Evolutionary conservation across 2,329 filamentous ascomycete species (phyloP).

Genomic region (Claviceps sp.): DNA sequence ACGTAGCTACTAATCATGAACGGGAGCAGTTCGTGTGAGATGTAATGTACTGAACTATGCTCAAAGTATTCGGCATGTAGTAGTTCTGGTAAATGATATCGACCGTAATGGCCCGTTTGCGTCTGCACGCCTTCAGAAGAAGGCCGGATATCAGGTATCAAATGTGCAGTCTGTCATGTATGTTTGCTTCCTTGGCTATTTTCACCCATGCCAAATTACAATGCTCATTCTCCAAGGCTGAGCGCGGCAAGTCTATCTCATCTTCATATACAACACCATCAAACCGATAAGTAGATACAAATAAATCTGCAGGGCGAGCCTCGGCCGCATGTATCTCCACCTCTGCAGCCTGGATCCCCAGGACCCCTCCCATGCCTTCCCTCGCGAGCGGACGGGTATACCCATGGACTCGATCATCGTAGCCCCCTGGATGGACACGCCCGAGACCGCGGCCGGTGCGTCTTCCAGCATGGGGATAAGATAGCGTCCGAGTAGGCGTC

Average conservation of each 20-base stretch:
- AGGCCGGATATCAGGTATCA: no score
- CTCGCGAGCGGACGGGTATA: not conserved
- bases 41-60: no score
- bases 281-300: not conserved
- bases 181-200: no score
- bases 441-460: constrained; percentile 7
- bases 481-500: constrained; percentile 5
- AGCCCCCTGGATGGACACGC: constrained; percentile 1
- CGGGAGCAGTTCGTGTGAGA: no score
- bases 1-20: no score
- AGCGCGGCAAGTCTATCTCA: not conserved
- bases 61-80: no score
- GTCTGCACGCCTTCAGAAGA: no score
- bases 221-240: no score
- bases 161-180: no score
- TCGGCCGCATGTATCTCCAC: not conserved
- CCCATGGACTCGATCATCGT: not conserved
- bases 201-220: no score
- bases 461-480: constrained; percentile 7
- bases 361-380: constrained; percentile 1
- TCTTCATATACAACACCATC: not conserved
- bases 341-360: not conserved
- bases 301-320: not conserved
- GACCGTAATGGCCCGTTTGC: no score
- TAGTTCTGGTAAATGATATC: no score